Evolutionary conservation across 768 basidiomycete species (phyloP), one percentile per base, ranked within the genome.

Genomic region (Sarcodon aspratus): DNA sequence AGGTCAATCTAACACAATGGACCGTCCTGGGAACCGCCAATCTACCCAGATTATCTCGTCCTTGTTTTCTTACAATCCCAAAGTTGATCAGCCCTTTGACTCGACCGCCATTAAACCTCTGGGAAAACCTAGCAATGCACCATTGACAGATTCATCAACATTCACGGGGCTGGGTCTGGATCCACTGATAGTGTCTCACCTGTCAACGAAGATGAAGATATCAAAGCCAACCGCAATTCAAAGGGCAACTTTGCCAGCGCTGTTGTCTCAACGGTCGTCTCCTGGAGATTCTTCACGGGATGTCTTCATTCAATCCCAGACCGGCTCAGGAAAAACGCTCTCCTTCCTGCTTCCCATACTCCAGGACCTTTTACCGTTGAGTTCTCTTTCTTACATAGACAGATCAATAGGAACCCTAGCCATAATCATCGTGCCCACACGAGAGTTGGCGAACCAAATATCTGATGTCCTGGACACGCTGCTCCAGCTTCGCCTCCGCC

Each of bases 391-490:
- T 4, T 95, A 88, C 59, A 95, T 97, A 56, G 92, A 95, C 64
- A 80, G 95, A 35, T 88, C 86, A 0, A 88, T 98, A 58, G 95
- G 95, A 27, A 97, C 95, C 2, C 74, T 98, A 15, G 93, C 94
- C 1, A 78, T 97, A 49, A 88, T 97, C 52, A 87, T 98, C 49
- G 92, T 88, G 1, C 95, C 95, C 1, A 97, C 95, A 3, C 80
- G 94, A 47, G 96, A 98, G 66, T 75, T 98, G 11, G 96, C 95
- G 1, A 90, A 91, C 60, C 96, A 99, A 61, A 97, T 97, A 47
- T 91, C 85, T 8, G 91, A 96, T 57, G 94, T 98, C n/a, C 73
- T 97, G 10, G 90, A 92, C 55, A 69, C 73, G 12, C 65, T 98
- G 6, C 72, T 98, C 4, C 76, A 80, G 57, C 74, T 96, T 50